These are phyloP conservation scores for Leccinum truebloodii DNA, from an alignment of 768 basidiomycete genomes.

Conservation along the genomic window DNA sequence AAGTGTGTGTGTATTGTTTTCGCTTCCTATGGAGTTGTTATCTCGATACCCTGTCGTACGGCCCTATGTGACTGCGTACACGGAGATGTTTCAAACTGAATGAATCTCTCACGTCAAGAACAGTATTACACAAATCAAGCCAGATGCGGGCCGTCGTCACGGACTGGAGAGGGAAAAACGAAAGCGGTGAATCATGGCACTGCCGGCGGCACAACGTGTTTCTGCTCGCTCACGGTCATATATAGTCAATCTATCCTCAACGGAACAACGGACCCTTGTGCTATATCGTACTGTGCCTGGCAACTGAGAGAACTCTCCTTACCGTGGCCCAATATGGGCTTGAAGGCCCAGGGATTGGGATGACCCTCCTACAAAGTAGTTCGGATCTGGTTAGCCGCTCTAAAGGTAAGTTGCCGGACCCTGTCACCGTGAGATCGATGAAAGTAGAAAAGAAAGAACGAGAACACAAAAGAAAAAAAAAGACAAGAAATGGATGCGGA, in stretches of 20 bases:
- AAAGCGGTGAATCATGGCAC: constrained; percentile 2
- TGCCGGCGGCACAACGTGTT: constrained; percentile 2
- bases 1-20: constrained; percentile 6
- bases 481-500: background rate
- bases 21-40: constrained; percentile 6
- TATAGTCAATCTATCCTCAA: constrained; percentile 1
- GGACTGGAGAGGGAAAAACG: background rate
- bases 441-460: background rate
- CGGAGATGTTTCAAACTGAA: background rate
- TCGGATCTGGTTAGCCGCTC: constrained; percentile 1
- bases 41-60: constrained; percentile 11
- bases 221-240: background rate
- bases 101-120: background rate
- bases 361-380: background rate
- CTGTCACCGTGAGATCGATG: background rate
- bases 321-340: background rate
- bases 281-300: constrained; percentile 16
- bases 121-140: constrained; percentile 1
- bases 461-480: background rate
- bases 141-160: background rate
- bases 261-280: constrained; percentile 2
- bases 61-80: background rate
- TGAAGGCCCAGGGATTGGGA: background rate
- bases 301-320: constrained; percentile 9
- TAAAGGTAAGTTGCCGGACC: constrained; percentile 10